Conservation (phyloP, 2,329 filamentous ascomycete genomes). For the Malbranchea zuffiana region DNA sequence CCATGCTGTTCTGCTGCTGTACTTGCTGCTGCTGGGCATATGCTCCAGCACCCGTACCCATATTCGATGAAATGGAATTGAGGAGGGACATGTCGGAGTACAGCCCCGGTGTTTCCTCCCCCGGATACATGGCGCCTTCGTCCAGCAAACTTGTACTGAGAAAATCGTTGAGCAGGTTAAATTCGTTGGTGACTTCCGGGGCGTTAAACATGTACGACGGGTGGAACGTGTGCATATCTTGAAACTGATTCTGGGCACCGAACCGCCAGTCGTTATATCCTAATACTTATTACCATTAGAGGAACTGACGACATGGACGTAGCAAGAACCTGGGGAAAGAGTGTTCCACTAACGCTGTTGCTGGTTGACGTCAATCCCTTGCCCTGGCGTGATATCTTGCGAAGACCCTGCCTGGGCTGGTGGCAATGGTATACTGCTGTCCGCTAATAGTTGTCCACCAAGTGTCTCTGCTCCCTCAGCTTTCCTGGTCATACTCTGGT, state of each 20-base stretch:
- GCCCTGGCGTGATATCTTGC: slow-evolving; percentile 54
- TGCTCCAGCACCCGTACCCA: slow-evolving; percentile 19
- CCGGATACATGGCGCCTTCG: slow-evolving; percentile 59
- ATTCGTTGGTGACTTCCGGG: slow-evolving; percentile 93
- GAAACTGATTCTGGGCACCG: slow-evolving; percentile 65
- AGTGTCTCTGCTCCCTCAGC: slow-evolving; percentile 49
- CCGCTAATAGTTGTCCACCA: slow-evolving; percentile 33
- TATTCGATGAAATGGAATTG: slow-evolving; percentile 31
- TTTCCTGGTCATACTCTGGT: slow-evolving; percentile 40
- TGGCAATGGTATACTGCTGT: slow-evolving; percentile 39
- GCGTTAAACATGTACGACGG: slow-evolving; percentile 89
- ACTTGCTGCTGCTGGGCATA: slow-evolving; percentile 27
- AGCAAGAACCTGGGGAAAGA: slow-evolving; percentile 12
- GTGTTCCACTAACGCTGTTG: slow-evolving; percentile 57
- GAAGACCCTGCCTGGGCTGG: slow-evolving; percentile 58
- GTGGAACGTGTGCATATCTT: slow-evolving; percentile 91
- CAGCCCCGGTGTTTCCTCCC: slow-evolving; percentile 52
- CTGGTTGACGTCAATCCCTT: slow-evolving; percentile 52
- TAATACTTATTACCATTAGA: slow-evolving; percentile 44
- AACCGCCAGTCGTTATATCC: slow-evolving; percentile 74
- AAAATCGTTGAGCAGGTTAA: slow-evolving; percentile 93
- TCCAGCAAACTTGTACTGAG: slow-evolving; percentile 84
- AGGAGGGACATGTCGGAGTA: slow-evolving; percentile 49
- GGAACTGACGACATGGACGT: too few relatives aligned
- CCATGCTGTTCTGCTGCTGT: slow-evolving; percentile 24